Evolutionary conservation across 257 asterid species (phyloP).

Genomic region (Capsicum baccatum): DNA sequence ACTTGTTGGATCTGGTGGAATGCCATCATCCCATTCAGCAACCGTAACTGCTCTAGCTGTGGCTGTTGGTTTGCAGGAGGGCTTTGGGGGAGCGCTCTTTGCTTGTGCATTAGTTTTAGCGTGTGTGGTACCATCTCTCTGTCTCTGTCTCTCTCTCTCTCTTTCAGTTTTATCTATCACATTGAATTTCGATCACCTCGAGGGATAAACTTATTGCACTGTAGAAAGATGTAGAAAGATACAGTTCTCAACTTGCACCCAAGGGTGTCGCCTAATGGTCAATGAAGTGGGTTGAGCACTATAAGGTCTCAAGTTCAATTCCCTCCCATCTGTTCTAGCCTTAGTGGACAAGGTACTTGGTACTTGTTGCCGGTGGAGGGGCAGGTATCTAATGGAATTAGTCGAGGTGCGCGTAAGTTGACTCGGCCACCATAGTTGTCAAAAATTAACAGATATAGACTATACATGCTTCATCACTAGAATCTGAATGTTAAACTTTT

Average conservation of each 20-base stretch:
- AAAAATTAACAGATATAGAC: no score
- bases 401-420: no score
- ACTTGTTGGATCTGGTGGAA: conserved; percentile 37
- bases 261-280: no score
- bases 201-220: neutral
- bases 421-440: no score
- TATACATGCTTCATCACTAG: conserved; percentile 7
- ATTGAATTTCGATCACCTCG: neutral
- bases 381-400: no score
- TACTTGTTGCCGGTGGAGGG: no score
- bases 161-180: neutral
- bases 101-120: conserved; percentile 37
- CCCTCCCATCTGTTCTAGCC: no score
- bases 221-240: neutral
- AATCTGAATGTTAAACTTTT: neutral
- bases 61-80: conserved; percentile 35
- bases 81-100: conserved; percentile 28
- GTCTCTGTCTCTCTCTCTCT: conserved; percentile 23
- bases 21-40: conserved; percentile 41
- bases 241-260: neutral
- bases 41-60: conserved; percentile 35
- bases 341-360: no score
- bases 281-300: no score
- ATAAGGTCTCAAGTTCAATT: no score
- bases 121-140: conserved; percentile 34